Percentiles rank a stretch among this genome's conserved stretches.
Evolutionary conservation across 352 stramenopile species (phyloP).

Genomic region (Saprolegnia diclina): DNA sequence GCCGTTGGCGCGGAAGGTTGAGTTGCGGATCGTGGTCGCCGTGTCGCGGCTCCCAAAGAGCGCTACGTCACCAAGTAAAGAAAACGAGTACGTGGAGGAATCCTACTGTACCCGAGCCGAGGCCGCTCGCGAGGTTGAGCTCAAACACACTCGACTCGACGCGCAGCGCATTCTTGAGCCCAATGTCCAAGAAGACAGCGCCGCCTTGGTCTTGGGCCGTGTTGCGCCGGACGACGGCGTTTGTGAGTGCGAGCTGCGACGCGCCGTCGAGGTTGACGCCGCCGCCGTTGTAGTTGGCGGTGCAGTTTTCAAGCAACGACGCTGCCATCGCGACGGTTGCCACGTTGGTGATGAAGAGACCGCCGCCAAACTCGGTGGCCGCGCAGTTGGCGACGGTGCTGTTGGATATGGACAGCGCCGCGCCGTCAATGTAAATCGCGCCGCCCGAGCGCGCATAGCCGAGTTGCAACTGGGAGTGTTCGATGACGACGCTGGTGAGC

Average conservation of each 20-base stretch:
- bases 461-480: neutral
- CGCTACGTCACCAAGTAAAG: slow-evolving; percentile 37
- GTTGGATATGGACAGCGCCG: slow-evolving; percentile 32
- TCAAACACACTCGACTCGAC: slow-evolving; percentile 50
- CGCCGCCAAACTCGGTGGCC: slow-evolving; percentile 47
- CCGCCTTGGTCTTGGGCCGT: slow-evolving; percentile 58
- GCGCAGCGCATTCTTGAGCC: slow-evolving; percentile 45
- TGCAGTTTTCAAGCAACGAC: slow-evolving; percentile 34
- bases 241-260: slow-evolving; percentile 28
- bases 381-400: slow-evolving; percentile 35
- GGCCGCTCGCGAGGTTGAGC: slow-evolving; percentile 41
- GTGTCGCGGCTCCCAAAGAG: slow-evolving; percentile 32
- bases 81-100: slow-evolving; percentile 41
- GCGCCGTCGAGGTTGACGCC: slow-evolving; percentile 37
- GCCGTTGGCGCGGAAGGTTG: slow-evolving; percentile 36
- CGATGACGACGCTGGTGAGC: neutral
- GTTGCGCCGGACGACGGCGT: slow-evolving; percentile 37
- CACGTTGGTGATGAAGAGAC: slow-evolving; percentile 24
- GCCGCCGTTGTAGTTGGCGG: slow-evolving; percentile 47
- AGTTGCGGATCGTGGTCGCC: slow-evolving; percentile 29
- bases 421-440: slow-evolving; percentile 38
- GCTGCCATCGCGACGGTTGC: slow-evolving; percentile 32
- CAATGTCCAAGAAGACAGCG: slow-evolving; percentile 41
- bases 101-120: slow-evolving; percentile 39
- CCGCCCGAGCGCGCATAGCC: slow-evolving; percentile 43